Percentiles rank a stretch among this genome's conserved stretches.
These are phyloP conservation scores for Colletotrichum sp. DNA, from an alignment of 2,329 filamentous ascomycete genomes.

Conservation along the genomic window DNA sequence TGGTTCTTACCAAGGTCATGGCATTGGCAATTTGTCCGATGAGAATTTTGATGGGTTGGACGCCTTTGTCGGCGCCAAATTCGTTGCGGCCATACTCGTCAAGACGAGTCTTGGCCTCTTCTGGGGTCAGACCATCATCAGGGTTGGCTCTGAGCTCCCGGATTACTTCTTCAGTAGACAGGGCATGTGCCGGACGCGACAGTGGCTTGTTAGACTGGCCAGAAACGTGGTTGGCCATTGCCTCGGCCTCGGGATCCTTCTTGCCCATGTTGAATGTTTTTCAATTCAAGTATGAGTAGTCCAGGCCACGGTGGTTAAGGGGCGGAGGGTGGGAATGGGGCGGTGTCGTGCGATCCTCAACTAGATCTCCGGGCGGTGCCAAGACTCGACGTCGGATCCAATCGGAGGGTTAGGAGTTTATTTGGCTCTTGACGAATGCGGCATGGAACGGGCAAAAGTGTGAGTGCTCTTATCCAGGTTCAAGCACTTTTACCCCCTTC, in stretches of 20 bases:
- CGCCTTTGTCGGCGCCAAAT: slow-evolving; percentile 63
- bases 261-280: slow-evolving; percentile 27
- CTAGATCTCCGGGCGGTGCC: background rate
- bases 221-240: slow-evolving; percentile 34
- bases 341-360: background rate
- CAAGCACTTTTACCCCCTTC: slow-evolving; percentile 20
- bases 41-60: slow-evolving; percentile 67
- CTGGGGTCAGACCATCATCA: slow-evolving; percentile 60
- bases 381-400: background rate
- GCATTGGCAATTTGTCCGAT: slow-evolving; percentile 72
- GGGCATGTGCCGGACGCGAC: slow-evolving; percentile 66
- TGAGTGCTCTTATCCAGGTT: slow-evolving; percentile 20
- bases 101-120: slow-evolving; percentile 59
- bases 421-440: background rate
- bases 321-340: background rate
- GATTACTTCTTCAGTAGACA: slow-evolving; percentile 57
- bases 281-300: background rate
- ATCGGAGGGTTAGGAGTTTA: background rate
- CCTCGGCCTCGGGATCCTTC: slow-evolving; percentile 21
- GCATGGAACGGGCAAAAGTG: slow-evolving; percentile 18
- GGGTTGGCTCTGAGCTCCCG: slow-evolving; percentile 60
- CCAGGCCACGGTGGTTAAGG: background rate
- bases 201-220: slow-evolving; percentile 56
- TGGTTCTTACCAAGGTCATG: slow-evolving; percentile 63
- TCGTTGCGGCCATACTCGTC: slow-evolving; percentile 66